Percentiles rank a stretch among this genome's conserved stretches.
phyloP scores from a whole-genome alignment of 2,329 filamentous ascomycete species.

The Xylariaceae sp. region DNA sequence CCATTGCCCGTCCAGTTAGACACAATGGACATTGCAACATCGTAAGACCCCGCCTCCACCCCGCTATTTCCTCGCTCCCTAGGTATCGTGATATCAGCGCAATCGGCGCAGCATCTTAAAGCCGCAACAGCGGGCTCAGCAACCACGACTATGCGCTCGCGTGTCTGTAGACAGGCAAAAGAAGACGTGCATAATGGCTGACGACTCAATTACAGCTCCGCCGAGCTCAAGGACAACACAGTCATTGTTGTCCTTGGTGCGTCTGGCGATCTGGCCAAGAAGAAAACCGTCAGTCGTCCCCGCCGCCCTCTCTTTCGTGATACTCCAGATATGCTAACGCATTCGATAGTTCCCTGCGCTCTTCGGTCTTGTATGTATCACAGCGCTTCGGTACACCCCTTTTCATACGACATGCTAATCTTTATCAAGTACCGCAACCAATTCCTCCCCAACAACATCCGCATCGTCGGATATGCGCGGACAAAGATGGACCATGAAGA shows the following conservation, averaged over 20 bases:
- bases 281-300: constrained; percentile 92
- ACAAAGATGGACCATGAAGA: constrained; percentile 99
- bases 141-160: background rate
- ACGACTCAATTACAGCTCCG: constrained; percentile 51
- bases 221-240: constrained; percentile 98
- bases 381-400: background rate
- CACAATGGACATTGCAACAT: constrained; percentile 29
- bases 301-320: background rate
- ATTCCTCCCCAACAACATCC: constrained; percentile 94
- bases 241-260: constrained; percentile 94
- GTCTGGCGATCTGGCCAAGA: constrained; percentile 96
- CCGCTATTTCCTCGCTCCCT: constrained; percentile 28
- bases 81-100: constrained; percentile 8
- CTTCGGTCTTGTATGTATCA: constrained; percentile 81
- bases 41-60: constrained; percentile 31
- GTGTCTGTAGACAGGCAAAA: background rate
- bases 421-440: constrained; percentile 82
- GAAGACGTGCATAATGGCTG: constrained; percentile 26
- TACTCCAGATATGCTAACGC: constrained; percentile 3
- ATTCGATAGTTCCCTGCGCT: constrained; percentile 77
- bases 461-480: constrained; percentile 96
- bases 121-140: background rate
- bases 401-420: constrained; percentile 17
- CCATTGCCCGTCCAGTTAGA: constrained; percentile 11
- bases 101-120: constrained; percentile 11